Conservation (phyloP, 2,329 filamentous ascomycete genomes). For the Epichloe aotearoae region DNA sequence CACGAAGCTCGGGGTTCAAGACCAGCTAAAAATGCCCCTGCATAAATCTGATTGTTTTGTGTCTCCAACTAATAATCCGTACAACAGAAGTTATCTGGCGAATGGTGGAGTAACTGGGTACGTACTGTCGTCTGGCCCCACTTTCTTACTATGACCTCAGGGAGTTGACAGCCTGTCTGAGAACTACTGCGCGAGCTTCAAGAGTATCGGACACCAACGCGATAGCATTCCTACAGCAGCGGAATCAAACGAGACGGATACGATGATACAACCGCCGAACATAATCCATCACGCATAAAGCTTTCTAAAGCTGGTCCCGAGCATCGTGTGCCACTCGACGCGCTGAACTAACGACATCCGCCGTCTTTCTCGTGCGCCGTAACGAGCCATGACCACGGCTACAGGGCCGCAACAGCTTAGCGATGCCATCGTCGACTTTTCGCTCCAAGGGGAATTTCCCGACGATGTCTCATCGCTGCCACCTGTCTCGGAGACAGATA, state of each 20-base stretch:
- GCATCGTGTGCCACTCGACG: not conserved
- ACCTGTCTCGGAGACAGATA: slow-evolving; percentile 23
- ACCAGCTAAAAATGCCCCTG: not conserved
- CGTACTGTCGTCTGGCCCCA: not conserved
- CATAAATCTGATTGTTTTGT: not conserved
- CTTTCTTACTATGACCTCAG: slow-evolving; percentile 1
- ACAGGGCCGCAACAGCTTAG: slow-evolving; percentile 21
- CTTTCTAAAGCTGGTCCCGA: not conserved
- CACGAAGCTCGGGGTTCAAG: not conserved
- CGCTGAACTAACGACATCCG: not conserved
- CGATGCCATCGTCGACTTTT: slow-evolving; percentile 27
- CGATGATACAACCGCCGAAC: not conserved
- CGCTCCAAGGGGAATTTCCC: slow-evolving; percentile 28
- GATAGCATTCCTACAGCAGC: not conserved
- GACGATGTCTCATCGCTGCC: slow-evolving; percentile 24
- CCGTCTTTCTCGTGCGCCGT: not conserved
- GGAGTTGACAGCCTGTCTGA: slow-evolving; percentile 3
- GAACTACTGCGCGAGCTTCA: not conserved
- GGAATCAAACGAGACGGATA: not conserved
- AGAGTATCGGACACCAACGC: not conserved
- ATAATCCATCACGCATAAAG: not conserved
- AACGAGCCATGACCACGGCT: slow-evolving; percentile 17
- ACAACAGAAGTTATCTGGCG: not conserved
- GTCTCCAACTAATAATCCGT: too few species aligned
- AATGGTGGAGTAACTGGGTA: not conserved